A percentile compares a stretch with the other conserved stretches of the same genome.
Conservation (phyloP, 2,329 filamentous ascomycete species). For the Colletotrichum lupini region DNA sequence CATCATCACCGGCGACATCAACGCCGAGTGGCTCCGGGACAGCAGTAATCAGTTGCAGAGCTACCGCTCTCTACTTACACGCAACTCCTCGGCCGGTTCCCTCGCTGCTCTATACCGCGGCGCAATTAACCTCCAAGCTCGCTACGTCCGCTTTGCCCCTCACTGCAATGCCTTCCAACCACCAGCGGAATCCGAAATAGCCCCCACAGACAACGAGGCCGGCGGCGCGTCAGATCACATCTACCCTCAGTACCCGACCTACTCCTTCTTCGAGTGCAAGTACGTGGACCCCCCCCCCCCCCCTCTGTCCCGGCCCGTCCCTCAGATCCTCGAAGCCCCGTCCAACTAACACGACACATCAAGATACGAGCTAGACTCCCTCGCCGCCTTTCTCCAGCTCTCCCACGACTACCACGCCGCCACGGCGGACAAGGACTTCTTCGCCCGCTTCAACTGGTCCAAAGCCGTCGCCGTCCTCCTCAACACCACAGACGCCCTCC, state of each 20-base stretch:
- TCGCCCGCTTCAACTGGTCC: conserved; percentile 79
- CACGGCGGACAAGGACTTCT: conserved; percentile 79
- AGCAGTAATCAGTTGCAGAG: conserved; percentile 84
- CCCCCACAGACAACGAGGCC: conserved; percentile 64
- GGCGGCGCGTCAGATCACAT: conserved; percentile 63
- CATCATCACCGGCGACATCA: conserved; percentile 88
- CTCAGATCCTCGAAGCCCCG: neutral
- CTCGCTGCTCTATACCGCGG: conserved; percentile 78
- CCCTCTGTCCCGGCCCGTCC: too few species aligned
- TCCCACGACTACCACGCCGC: conserved; percentile 82
- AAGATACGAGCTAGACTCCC: conserved; percentile 85
- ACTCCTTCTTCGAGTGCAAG: conserved; percentile 93
- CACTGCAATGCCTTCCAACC: conserved; percentile 98
- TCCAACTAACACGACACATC: neutral
- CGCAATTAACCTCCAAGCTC: conserved; percentile 80
- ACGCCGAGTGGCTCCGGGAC: conserved; percentile 94
- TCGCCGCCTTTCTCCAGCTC: conserved; percentile 87
- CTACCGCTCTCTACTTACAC: conserved; percentile 73
- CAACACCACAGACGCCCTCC: conserved; percentile 75
- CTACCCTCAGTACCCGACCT: conserved; percentile 65
- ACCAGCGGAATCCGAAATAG: conserved; percentile 77
- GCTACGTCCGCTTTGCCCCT: conserved; percentile 76
- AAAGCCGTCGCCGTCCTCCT: conserved; percentile 78
- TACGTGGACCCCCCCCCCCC: neutral
- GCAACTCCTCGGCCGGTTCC: conserved; percentile 61